Base-by-base conservation (phyloP, 1,284 basidiomycete genomes). In the Austroboletus novae-zelandiae region DNA sequence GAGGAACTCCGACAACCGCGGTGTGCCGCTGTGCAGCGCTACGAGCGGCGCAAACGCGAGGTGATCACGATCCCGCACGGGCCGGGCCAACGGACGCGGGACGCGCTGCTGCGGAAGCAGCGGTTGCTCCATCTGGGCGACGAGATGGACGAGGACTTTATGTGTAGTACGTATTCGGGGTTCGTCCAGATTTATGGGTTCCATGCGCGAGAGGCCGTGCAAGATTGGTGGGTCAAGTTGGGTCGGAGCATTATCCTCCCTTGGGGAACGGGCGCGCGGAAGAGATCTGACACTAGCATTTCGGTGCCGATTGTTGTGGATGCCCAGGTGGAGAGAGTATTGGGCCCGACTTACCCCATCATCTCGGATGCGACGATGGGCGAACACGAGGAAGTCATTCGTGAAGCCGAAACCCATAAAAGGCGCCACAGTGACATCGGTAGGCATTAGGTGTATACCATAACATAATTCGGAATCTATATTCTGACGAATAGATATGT, bases 221-320 rank as follows among this genome's bases (percentile, higher is more conserved):
- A 77, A 39, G 74, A 77, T 55, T 79, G 75, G 77, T 80, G 75
- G 75, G 67, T 68, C 1, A 74, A 74, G 59, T 77, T 70, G 70
- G 75, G 72, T 1, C 53, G 62, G 5, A 57, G 70, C 9, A 62
- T 74, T 13, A 20, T 17, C 32, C 47, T 32, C n/a, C 42, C 43
- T 9, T 43, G 50, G 9, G 9, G 30, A 9, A 31, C 13, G 14
- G 13, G 10, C 17, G 6, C 29, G 7, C 45, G 51, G 25, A 23
- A 15, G 14, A 9, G 39, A 13, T 20, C 14, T 6, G 43, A 23
- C 20, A 23, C 20, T 23, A 5, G 20, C 20, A 35, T 23, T 15
- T 47, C 30, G 39, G 32, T 50, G 9, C 48, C 45, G 9, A 17
- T 50, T 11, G 13, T 55, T 20, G 31, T 65, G n/a, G 51, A 54